Base-by-base conservation (phyloP, 208 protist species). In the Porcisia hertigi region DNA sequence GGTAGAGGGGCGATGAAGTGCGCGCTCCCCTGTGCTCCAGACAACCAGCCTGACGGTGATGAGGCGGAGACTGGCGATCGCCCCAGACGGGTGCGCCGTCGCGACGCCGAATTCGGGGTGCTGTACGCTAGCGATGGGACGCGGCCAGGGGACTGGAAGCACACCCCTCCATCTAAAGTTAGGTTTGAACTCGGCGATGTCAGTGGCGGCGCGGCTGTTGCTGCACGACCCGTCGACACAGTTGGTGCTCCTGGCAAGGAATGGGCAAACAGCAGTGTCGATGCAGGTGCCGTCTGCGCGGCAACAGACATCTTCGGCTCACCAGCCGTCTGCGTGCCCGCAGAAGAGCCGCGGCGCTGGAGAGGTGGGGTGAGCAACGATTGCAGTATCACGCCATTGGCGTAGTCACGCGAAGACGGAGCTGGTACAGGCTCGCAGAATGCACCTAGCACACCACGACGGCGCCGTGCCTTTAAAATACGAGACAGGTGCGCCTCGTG, bases 401-500 rank as follows among this genome's bases (percentile, higher is more conserved):
- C 30, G 83, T 77, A 55, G 58, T 36, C 25, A 41, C 52, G 64
- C 66, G 59, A 54, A 18, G 55, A 41, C 60, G 71, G 60, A 5
- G 69, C 23, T 3, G 74, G 39, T 30, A 69, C 64, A 7, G 59
- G 60, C 2, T 62, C 74, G 41, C 39, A 45, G 73, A 76, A 86
- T 36, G 74, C 74, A 47, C 77, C 87, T 7, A 91, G 69, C 3
- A 88, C 86, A n/a, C 88, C 85, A 43, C 92, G 89, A 23, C 86
- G 71, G 52, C 85, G 86, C 25, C 92, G 89, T 34, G 83, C 90
- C 70, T 96, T 88, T 71, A 96, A 81, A 66, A 96, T 94, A 25
- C 88, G 86, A 63, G 77, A 71, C n/a, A 96, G 78, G 47, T 94
- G 86, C 20, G 80, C 83, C 75, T 94, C 89, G 77, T 93, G 92